These are phyloP conservation scores for Trichoderma atrobrunneum DNA, from an alignment of 2,329 filamentous ascomycete genomes.

Conservation along the genomic window DNA sequence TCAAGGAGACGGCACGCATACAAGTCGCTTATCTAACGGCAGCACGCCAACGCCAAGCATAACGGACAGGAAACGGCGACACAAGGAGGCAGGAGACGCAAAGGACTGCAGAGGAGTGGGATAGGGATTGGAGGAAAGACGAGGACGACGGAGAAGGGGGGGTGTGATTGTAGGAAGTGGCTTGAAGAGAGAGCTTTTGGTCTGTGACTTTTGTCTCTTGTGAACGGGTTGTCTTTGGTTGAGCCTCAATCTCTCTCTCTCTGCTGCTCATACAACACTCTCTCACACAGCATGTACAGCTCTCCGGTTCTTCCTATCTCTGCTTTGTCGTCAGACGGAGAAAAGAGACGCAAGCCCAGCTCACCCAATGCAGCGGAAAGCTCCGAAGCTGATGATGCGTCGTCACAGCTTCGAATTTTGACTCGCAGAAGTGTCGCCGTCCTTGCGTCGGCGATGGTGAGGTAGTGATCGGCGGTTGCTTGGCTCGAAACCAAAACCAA, in stretches of 20 bases:
- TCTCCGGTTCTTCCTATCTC: not conserved
- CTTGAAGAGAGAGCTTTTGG: not conserved
- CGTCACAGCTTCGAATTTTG: not conserved
- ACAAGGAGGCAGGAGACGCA: not conserved
- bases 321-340: not conserved
- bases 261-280: not conserved
- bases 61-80: not conserved
- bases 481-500: not conserved
- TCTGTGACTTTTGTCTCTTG: not conserved
- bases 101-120: not conserved
- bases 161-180: slow-evolving; percentile 3
- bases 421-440: not conserved
- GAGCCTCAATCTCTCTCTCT: not conserved
- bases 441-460: slow-evolving; percentile 2
- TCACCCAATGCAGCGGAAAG: not conserved
- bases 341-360: not conserved
- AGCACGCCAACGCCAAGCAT: slow-evolving; percentile 13
- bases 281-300: not conserved
- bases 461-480: slow-evolving; percentile 17
- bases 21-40: slow-evolving; percentile 15
- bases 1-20: slow-evolving; percentile 13
- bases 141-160: not conserved
- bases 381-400: not conserved
- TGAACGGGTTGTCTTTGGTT: not conserved
- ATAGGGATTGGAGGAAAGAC: not conserved